Base-by-base conservation (phyloP, 2,329 filamentous ascomycete species). In the Talaromyces piceae region DNA sequence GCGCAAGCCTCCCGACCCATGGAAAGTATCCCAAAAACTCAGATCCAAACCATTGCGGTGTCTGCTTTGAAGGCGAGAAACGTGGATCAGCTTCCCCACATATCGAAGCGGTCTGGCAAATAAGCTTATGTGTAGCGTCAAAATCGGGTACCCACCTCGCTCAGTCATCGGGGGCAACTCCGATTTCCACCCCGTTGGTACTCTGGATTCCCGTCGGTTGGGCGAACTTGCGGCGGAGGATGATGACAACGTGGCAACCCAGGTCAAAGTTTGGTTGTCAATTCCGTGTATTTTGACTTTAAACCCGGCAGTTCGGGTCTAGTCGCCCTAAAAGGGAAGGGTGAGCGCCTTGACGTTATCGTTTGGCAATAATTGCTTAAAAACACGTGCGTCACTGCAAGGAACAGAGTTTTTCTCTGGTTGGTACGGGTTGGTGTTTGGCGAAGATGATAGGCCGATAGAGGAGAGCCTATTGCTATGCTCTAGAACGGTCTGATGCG, bases 1-100 rank as follows among this genome's bases (percentile, higher is more conserved):
- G 22, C 27, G 27, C n/a, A 28, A 23, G 5, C 9, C 3, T 23
- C 25, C 46, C 31, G 51, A 53, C 11, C 51, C 51, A 49, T 26
- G 51, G 51, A 41, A 39, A n/a, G 20, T 1, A n/a, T 22, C 7
- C 6, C 3, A 27, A 13, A 8, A 43, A 51, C 31, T 5, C 13
- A 28, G 26, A 11, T 28, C 26, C 26, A 28, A n/a, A n/a, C n/a
- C n/a, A n/a, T n/a, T n/a, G n/a, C 26, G 26, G 26, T 28, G 26
- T 11, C 26, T 28, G 6, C 31, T 3, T 18, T 8, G 3, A 20
- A 37, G 33, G 33, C 16, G 20, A 37, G 7, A 37, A 37, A 37
- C 16, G 33, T 37, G 33, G 33, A 37, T 37, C 33, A 18, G 5
- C 33, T 37, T 37, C 33, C 33, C 33, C 33, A 37, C 33, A 43